phyloP scores from a whole-genome alignment of 495 filamentous ascomycete genomes.

The Aspergillus conjunctus region DNA sequence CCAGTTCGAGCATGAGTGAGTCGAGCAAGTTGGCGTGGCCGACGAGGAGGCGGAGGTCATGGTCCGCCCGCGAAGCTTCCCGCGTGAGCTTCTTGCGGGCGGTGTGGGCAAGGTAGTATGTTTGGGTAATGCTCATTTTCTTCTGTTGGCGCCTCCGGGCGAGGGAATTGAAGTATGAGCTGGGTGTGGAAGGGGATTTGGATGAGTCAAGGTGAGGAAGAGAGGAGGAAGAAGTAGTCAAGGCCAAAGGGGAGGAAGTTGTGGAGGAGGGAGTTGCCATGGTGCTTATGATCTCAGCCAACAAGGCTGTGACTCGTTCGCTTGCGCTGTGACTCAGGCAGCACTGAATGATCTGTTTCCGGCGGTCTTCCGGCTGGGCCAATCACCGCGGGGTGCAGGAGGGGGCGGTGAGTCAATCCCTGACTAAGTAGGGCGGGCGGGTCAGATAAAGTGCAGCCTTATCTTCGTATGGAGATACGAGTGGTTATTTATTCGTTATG shows the following conservation, averaged over 20 bases:
- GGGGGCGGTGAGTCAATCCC: slow-evolving; percentile 33
- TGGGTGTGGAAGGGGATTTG: slow-evolving; percentile 20
- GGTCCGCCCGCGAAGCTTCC: slow-evolving; percentile 86
- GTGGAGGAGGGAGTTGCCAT: slow-evolving; percentile 26
- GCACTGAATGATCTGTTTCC: slow-evolving; percentile 21
- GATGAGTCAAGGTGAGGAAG: slow-evolving; percentile 11
- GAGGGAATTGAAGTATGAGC: slow-evolving; percentile 41
- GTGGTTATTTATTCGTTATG: not conserved
- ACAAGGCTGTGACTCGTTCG: slow-evolving; percentile 33
- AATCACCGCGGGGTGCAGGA: slow-evolving; percentile 23
- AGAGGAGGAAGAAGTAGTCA: slow-evolving; percentile 17
- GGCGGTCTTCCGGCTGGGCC: slow-evolving; percentile 26
- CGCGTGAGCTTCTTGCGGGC: slow-evolving; percentile 91
- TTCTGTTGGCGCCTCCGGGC: slow-evolving; percentile 54
- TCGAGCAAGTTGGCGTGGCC: slow-evolving; percentile 98
- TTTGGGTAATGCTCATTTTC: slow-evolving; percentile 96
- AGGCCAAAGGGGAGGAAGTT: slow-evolving; percentile 17
- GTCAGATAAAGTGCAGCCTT: slow-evolving; percentile 13
- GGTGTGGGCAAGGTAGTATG: slow-evolving; percentile 95
- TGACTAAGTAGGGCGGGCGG: slow-evolving; percentile 9
- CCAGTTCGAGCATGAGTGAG: slow-evolving; percentile 90
- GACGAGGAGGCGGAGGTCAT: slow-evolving; percentile 91
- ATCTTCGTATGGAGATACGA: slow-evolving; percentile 9
- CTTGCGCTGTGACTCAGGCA: slow-evolving; percentile 37
- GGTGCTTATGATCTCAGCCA: slow-evolving; percentile 33